Percentiles rank a stretch among this genome's conserved stretches.
Evolutionary conservation across 352 stramenopile genomes (phyloP).

Genomic region (Plasmopara muralis): DNA sequence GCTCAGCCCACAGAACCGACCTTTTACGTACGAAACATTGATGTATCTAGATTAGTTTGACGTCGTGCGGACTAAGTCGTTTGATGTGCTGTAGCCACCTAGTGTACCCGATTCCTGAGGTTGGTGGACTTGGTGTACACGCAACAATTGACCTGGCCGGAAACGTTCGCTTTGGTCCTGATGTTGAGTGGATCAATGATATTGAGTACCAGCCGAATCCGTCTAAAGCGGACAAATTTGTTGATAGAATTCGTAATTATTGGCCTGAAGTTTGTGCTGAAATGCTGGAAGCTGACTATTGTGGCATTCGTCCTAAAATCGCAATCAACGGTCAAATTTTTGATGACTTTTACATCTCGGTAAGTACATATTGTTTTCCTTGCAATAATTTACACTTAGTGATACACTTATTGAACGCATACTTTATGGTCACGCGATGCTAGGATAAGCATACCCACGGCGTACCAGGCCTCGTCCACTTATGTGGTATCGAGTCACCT

Average conservation of each 20-base stretch:
- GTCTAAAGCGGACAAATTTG: conserved; percentile 52
- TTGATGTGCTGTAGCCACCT: conserved; percentile 50
- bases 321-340: conserved; percentile 42
- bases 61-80: background rate
- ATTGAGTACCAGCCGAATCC: conserved; percentile 83
- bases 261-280: conserved; percentile 82
- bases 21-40: conserved; percentile 41
- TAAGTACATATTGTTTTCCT: conserved; percentile 13
- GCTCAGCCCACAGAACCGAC: conserved; percentile 37
- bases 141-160: conserved; percentile 92
- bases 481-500: conserved; percentile 95
- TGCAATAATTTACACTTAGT: background rate
- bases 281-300: conserved; percentile 90
- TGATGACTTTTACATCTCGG: conserved; percentile 90
- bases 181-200: conserved; percentile 92
- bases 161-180: conserved; percentile 92
- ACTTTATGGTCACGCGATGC: background rate
- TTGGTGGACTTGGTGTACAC: conserved; percentile 93
- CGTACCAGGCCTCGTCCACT: conserved; percentile 82
- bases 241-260: conserved; percentile 85
- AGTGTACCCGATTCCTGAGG: conserved; percentile 94
- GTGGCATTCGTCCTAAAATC: conserved; percentile 94
- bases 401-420: background rate
- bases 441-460: conserved; percentile 64
- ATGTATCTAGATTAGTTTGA: background rate